Evolutionary conservation across 2,329 filamentous ascomycete species (phyloP).

Genomic region (Tolypocladium guangdongense): DNA sequence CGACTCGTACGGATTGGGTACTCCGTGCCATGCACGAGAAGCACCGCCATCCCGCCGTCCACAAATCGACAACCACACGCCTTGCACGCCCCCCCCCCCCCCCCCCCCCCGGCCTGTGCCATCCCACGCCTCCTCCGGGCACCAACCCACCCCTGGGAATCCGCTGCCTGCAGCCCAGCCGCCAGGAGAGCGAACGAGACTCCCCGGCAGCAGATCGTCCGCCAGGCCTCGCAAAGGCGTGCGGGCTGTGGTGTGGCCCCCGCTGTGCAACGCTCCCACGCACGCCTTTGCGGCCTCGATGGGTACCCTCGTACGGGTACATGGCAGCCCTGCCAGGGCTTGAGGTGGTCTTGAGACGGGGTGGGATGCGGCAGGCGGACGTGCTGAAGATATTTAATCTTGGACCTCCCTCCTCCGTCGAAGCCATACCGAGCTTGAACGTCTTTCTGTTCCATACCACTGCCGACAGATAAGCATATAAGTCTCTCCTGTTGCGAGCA

Average conservation of each 20-base stretch:
- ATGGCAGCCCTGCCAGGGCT: slow-evolving; percentile 3
- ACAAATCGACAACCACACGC: not conserved
- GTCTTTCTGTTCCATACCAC: not conserved
- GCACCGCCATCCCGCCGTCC: slow-evolving; percentile 1
- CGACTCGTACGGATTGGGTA: too few relatives aligned
- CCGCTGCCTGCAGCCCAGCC: not conserved
- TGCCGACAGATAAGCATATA: not conserved
- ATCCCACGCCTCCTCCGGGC: not conserved
- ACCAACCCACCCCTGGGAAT: not conserved
- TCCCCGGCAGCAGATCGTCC: slow-evolving; percentile 1
- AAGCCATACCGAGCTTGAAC: slow-evolving; percentile 8
- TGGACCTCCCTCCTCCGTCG: slow-evolving; percentile 7
- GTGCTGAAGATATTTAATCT: slow-evolving; percentile 19
- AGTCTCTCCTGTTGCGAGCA: not conserved
- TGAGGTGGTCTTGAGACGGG: slow-evolving; percentile 1
- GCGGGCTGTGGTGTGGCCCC: slow-evolving; percentile 1
- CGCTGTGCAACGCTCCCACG: slow-evolving; percentile 2
- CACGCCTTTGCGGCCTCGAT: slow-evolving; percentile 1
- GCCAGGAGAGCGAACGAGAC: not conserved
- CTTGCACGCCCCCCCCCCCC: not conserved
- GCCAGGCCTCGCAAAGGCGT: not conserved
- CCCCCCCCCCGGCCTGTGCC: not conserved
- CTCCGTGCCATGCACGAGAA: not conserved
- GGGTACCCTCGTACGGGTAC: not conserved
- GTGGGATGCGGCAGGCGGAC: slow-evolving; percentile 1